Base-by-base conservation (phyloP, 1,284 basidiomycete species). In the Rhodotorula sp. region DNA sequence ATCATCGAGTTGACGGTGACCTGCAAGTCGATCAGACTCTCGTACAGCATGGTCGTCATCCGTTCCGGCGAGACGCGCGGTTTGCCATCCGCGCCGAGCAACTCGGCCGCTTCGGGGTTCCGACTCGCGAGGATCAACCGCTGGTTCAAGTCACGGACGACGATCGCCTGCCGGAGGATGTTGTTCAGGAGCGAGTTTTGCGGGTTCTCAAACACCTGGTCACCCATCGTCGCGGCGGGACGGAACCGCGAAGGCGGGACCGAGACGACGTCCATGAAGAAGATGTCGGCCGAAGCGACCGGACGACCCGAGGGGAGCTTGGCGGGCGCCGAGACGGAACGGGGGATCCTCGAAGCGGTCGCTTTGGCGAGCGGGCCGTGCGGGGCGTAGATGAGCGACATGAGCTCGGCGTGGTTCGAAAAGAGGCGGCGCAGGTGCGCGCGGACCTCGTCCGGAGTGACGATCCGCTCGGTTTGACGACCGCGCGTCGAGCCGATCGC, bases 1-100 rank as follows among this genome's bases (percentile, higher is more conserved):
- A 99, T 92, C 83, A 97, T 97, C 80, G 91, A 93, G 82, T 99
- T 99, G 77, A 99, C 94, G 76, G 96, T 91, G 68, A 93, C 86
- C 82, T 99, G 97, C 26, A 99, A 87, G 80, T 94, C 91, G 73
- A 97, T 87, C 69, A 99, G 83, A 5, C 88, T 83, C 79, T 94
- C 92, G 67, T 98, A 85, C 49, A 99, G 86, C 51, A 85, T 82
- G 54, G 87, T 86, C 80, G 94, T 87, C 14, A 90, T 81, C 70
- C 85, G 85, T 77, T 85, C 85, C 62, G 87, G 85, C 54, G 83
- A 81, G 21, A 74, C 58, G 48, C 78, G 73, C n/a, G 78, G 72
- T 62, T 82, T 79, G 58, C 77, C 72, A 51, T 76, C 74, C 49
- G 61, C 76, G 34, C 69, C 72, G 31, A 70, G 39, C 21, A 66